Conservation (phyloP, 441 rosid genomes). For the Bocquillonia castaneifolia region DNA sequence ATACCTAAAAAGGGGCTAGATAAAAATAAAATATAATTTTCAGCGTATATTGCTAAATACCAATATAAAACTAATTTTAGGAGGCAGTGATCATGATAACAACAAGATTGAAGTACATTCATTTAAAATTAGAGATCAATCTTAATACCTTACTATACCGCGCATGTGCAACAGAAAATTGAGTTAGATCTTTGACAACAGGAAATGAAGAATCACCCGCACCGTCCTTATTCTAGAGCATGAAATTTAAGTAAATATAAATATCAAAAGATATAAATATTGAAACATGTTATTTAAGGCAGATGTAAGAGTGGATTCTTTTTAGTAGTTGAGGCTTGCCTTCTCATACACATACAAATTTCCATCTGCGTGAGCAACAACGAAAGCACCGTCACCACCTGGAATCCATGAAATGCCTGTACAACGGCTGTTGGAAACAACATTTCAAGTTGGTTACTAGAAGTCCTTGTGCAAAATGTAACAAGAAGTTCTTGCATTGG, state of each 20-base stretch:
- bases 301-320: constrained; percentile 4
- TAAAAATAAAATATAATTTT: background rate
- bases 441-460: constrained; percentile 1
- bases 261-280: constrained; percentile 21
- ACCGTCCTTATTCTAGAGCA: constrained; percentile 62
- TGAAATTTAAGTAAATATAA: constrained; percentile 13
- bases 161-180: constrained; percentile 86
- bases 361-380: constrained; percentile 96
- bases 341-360: constrained; percentile 87
- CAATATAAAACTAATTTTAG: constrained; percentile 9
- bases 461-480: background rate
- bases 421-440: constrained; percentile 67
- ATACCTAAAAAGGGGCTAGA: background rate
- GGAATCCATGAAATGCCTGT: constrained; percentile 88
- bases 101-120: background rate
- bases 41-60: background rate
- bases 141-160: constrained; percentile 77
- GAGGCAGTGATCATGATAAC: background rate
- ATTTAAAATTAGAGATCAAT: constrained; percentile 11
- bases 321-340: constrained; percentile 50
- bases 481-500: constrained; percentile 3
- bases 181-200: constrained; percentile 77
- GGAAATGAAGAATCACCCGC: constrained; percentile 91
- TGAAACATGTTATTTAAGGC: constrained; percentile 11
- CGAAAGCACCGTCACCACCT: constrained; percentile 89